Evolutionary conservation across 176 grass and related monocot genomes (phyloP).

Genomic region (Cymbopogon citratus): DNA sequence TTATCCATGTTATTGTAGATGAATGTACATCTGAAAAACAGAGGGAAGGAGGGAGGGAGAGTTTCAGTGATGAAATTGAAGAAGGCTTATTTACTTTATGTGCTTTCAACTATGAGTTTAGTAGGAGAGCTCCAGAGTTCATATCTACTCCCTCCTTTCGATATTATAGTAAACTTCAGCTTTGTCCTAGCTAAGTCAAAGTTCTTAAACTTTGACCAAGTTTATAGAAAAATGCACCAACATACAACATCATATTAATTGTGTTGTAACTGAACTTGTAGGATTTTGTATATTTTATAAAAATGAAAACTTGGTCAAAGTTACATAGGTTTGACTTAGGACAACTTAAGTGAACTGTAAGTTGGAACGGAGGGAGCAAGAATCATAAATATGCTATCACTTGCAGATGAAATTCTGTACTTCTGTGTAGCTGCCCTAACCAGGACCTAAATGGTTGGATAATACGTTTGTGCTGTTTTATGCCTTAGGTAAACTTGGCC

Average conservation of each 20-base stretch:
- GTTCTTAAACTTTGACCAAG: background rate
- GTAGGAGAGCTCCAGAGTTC: background rate
- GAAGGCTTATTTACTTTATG: background rate
- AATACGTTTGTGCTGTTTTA: conserved; percentile 28
- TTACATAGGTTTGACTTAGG: background rate
- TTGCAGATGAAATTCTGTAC: background rate
- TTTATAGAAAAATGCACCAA: background rate
- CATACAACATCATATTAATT: background rate
- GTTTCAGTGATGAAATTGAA: conserved; percentile 12
- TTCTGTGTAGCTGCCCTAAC: background rate
- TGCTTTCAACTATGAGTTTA: conserved; percentile 14
- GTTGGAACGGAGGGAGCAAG: background rate
- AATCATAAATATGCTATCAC: background rate
- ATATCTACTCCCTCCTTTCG: background rate
- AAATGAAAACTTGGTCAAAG: background rate
- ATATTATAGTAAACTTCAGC: background rate
- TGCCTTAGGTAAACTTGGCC: conserved; percentile 52
- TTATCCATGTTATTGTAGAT: background rate
- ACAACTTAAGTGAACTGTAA: background rate
- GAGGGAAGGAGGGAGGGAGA: background rate
- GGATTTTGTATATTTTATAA: background rate
- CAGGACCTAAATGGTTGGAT: background rate
- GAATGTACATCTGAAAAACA: background rate
- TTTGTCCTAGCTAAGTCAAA: background rate
- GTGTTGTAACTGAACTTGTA: background rate